phyloP scores from a whole-genome alignment of 2,329 filamentous ascomycete genomes.

The Pleomassaria siparia region DNA sequence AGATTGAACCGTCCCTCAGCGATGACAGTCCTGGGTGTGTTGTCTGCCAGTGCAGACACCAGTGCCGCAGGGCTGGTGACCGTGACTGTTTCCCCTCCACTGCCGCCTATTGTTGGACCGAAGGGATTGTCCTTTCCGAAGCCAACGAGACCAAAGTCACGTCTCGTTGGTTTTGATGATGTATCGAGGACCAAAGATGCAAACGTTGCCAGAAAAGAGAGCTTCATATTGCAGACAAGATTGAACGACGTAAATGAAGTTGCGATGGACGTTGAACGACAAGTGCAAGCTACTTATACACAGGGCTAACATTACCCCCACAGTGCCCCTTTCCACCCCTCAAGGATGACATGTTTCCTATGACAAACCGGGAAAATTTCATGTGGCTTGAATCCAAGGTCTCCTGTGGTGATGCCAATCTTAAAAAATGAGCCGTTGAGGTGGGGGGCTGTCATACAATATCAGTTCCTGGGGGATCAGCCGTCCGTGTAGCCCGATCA shows the following conservation, averaged over 20 bases:
- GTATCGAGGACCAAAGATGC: slow-evolving; percentile 18
- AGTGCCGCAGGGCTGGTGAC: slow-evolving; percentile 31
- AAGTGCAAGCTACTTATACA: not conserved
- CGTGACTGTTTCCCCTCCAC: slow-evolving; percentile 28
- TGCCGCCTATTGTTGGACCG: slow-evolving; percentile 35
- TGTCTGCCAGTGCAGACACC: slow-evolving; percentile 27
- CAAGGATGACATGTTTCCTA: not conserved
- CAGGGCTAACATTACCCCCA: not conserved
- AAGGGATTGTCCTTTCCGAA: slow-evolving; percentile 39
- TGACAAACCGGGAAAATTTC: slow-evolving; percentile 1
- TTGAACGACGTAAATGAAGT: not conserved
- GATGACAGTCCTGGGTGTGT: slow-evolving; percentile 43
- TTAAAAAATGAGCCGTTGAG: not conserved
- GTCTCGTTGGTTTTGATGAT: slow-evolving; percentile 19
- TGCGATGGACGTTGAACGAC: not conserved
- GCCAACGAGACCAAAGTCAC: slow-evolving; percentile 32
- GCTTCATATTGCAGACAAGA: slow-evolving; percentile 23
- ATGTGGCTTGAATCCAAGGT: not conserved
- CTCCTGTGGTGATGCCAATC: not conserved
- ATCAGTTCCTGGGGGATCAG: not conserved
- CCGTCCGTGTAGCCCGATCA: not conserved
- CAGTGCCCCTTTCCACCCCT: not conserved
- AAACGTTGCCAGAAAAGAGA: slow-evolving; percentile 21
- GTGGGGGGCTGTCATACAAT: not conserved
- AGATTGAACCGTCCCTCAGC: slow-evolving; percentile 48